Percentiles rank a stretch among this genome's conserved stretches.
These are phyloP conservation scores for Thecaphora frezii DNA, from an alignment of 1,284 basidiomycete species.

Conservation along the genomic window DNA sequence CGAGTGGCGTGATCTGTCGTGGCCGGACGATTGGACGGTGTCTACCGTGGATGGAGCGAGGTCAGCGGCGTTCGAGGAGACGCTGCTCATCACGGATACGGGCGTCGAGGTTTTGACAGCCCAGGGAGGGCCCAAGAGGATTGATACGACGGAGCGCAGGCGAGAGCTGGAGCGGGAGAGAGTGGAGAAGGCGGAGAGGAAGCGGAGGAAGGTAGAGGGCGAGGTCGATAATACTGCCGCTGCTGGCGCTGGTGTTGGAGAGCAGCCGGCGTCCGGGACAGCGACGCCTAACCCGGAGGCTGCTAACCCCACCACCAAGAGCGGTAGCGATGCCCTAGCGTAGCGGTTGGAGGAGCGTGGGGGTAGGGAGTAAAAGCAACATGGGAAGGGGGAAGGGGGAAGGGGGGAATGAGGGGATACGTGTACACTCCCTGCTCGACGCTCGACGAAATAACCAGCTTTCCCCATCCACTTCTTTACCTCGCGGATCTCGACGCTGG, in stretches of 20 bases:
- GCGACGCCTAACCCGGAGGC: slow-evolving; percentile 22
- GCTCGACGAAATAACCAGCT: no score
- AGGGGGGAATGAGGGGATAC: no score
- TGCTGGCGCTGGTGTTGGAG: slow-evolving; percentile 25
- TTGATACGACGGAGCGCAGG: slow-evolving; percentile 52
- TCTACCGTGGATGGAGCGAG: slow-evolving; percentile 49
- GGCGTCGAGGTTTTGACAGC: slow-evolving; percentile 58
- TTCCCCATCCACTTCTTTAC: no score
- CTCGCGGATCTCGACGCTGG: no score
- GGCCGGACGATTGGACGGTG: slow-evolving; percentile 59
- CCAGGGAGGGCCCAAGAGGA: slow-evolving; percentile 42
- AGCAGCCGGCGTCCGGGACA: slow-evolving; percentile 3
- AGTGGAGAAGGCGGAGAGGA: slow-evolving; percentile 24
- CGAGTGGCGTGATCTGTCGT: slow-evolving; percentile 48
- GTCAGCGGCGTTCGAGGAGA: slow-evolving; percentile 57
- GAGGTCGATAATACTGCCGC: slow-evolving; percentile 10
- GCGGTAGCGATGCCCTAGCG: no score
- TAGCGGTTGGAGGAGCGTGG: no score
- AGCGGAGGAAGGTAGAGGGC: slow-evolving; percentile 31
- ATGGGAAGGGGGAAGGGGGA: no score
- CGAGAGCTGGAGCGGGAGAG: slow-evolving; percentile 26
- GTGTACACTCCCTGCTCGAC: no score
- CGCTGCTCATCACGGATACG: slow-evolving; percentile 52
- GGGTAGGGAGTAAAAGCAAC: no score
- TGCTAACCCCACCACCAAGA: slow-evolving; percentile 18